Evolutionary conservation across 129 eudicot species (phyloP), one percentile per base, ranked within the genome.

Genomic region (Helianthus tuberosus): DNA sequence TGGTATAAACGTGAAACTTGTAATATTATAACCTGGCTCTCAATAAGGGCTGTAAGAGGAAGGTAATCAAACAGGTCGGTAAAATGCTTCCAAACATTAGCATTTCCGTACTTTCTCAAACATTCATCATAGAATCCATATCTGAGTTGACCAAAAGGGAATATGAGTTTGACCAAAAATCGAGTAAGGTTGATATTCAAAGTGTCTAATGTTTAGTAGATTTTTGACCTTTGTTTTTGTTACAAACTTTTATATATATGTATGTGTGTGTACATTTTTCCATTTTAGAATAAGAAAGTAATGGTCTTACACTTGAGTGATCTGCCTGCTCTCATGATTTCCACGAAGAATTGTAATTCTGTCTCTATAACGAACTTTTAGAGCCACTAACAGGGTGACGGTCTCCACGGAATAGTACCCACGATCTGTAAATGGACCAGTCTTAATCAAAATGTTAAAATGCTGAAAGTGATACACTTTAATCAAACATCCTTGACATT

Each of bases 321-420:
- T 91, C 73, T 91, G 97, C 49, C 96, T 85, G 76, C 97, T 91
- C 80, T 91, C 97, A 75, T 91, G 97, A 69, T 91, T 91, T 82
- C 97, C 97, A 75, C 97, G 83, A 14, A 91, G 96, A 73, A 91
- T 91, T 71, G 97, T 91, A 51, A 91, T 81, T 86, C 97, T 88
- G 61, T 91, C 97, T 80, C 97, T 84, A 72, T 91, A 91, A 58
- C 96, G 96, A 64, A 91, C 96, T 81, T 91, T 92, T 74, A 89
- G 87, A 80, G 92, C 93, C 83, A 92, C 96, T 68, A 92, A 75
- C 25, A 89, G 87, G 57, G 98, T 77, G 62, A 92, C 98, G 1
- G 96, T 89, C 85, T 92, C 98, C 85, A 92, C 98, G 0, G 98
- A 92, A 78, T 92, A 92, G 80, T 92, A 92, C 44, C 98, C 98